Evolutionary conservation across 352 stramenopile genomes (phyloP).

Genomic region (Aphanomyces astaci): DNA sequence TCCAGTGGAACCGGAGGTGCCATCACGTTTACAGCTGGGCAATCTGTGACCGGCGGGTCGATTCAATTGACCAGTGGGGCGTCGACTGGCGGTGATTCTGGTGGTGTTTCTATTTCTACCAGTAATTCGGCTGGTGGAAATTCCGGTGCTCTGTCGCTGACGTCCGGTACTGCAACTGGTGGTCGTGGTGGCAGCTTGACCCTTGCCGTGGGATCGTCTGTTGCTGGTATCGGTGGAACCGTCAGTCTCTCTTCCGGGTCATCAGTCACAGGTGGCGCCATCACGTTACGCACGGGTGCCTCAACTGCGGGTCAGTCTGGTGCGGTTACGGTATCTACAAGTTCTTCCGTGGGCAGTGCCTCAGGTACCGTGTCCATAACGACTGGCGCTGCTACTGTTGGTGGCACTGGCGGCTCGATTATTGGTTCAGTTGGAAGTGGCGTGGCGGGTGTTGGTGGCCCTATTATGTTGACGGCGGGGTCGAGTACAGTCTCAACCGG

Average conservation of each 20-base stretch:
- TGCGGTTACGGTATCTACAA: slow-evolving; percentile 24
- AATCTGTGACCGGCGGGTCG: background rate
- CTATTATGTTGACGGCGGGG: background rate
- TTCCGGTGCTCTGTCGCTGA: slow-evolving; percentile 27
- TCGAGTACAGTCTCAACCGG: slow-evolving; percentile 12
- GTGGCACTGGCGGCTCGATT: slow-evolving; percentile 29
- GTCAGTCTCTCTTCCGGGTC: slow-evolving; percentile 25
- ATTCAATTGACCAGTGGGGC: slow-evolving; percentile 20
- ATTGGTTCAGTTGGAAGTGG: slow-evolving; percentile 29
- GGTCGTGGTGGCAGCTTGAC: background rate
- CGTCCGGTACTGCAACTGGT: slow-evolving; percentile 18
- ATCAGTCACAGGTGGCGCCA: slow-evolving; percentile 22
- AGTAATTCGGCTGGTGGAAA: slow-evolving; percentile 23
- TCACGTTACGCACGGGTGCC: slow-evolving; percentile 9
- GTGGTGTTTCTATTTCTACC: slow-evolving; percentile 28
- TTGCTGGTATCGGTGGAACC: background rate
- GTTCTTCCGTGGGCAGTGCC: slow-evolving; percentile 3
- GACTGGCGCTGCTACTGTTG: slow-evolving; percentile 25
- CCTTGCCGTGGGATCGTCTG: slow-evolving; percentile 10
- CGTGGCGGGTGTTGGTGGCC: background rate
- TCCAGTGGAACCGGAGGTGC: slow-evolving; percentile 40
- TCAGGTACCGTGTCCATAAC: slow-evolving; percentile 31
- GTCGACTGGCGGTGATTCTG: slow-evolving; percentile 27
- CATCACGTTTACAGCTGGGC: slow-evolving; percentile 35
- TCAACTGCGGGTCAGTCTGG: slow-evolving; percentile 12